phyloP scores from a whole-genome alignment of 2,329 filamentous ascomycete species.

The Fusarium denticulatum region DNA sequence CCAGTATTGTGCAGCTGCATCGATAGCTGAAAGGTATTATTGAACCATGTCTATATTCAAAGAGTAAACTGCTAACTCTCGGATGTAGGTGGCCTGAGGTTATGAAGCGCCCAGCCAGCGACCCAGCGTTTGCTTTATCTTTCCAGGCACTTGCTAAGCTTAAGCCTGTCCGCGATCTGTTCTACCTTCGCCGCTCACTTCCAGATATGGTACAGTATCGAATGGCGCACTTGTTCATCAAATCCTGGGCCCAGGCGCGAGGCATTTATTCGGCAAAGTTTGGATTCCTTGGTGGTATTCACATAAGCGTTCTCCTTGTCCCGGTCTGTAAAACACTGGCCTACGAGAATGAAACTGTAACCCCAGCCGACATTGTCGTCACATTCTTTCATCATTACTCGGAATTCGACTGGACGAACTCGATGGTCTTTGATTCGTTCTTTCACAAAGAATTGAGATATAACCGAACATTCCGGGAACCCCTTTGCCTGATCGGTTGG shows the following conservation, averaged over 20 bases:
- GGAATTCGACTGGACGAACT: constrained; percentile 65
- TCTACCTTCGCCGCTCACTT: constrained; percentile 68
- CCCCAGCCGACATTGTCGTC: constrained; percentile 61
- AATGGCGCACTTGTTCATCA: constrained; percentile 67
- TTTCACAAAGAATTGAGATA: constrained; percentile 65
- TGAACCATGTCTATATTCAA: neutral
- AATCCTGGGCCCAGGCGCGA: constrained; percentile 68
- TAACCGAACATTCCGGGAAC: constrained; percentile 65
- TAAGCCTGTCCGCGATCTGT: constrained; percentile 71
- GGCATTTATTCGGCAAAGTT: constrained; percentile 74
- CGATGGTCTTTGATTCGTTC: constrained; percentile 67
- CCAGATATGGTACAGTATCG: constrained; percentile 68
- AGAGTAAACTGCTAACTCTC: neutral
- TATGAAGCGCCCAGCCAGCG: constrained; percentile 58
- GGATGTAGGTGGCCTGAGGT: constrained; percentile 56
- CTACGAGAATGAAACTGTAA: constrained; percentile 48
- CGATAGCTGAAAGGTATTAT: constrained; percentile 61
- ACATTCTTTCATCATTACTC: constrained; percentile 74
- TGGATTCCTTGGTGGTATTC: constrained; percentile 72
- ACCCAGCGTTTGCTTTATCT: constrained; percentile 65
- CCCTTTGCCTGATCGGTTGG: constrained; percentile 71
- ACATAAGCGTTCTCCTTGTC: constrained; percentile 70
- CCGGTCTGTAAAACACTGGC: constrained; percentile 67
- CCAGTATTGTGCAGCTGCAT: constrained; percentile 71
- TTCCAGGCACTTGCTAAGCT: constrained; percentile 67